These are phyloP conservation scores for Rhynchospora pubera DNA, from an alignment of 176 grass and related monocot genomes.

Conservation along the genomic window DNA sequence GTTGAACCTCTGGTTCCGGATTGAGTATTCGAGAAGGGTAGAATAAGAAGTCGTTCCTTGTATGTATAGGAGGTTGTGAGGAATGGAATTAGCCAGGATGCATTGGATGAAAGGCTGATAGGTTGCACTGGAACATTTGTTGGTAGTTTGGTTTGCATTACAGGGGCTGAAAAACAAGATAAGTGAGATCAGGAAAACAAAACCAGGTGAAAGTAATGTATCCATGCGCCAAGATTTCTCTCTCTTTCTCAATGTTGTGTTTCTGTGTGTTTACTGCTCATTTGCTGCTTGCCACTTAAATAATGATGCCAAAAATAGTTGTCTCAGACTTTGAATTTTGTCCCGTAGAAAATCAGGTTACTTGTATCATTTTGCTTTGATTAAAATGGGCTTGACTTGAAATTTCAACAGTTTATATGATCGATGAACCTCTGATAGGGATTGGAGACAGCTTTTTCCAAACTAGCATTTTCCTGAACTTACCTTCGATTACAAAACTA, in stretches of 20 bases:
- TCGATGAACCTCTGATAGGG: background rate
- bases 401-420: background rate
- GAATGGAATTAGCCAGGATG: background rate
- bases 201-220: background rate
- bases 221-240: background rate
- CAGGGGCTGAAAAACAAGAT: background rate
- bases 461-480: background rate
- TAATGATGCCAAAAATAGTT: background rate
- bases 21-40: slow-evolving; percentile 19
- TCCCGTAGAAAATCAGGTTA: background rate
- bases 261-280: background rate
- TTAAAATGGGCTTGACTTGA: background rate
- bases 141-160: background rate
- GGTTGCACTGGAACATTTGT: slow-evolving; percentile 4
- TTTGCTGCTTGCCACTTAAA: background rate
- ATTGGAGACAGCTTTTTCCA: background rate
- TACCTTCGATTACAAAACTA: no score
- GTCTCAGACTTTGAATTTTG: background rate
- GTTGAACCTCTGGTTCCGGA: slow-evolving; percentile 29
- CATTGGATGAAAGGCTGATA: slow-evolving; percentile 20
- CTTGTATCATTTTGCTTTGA: slow-evolving; percentile 3
- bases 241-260: background rate
- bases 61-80: background rate
- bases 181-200: slow-evolving; percentile 15
- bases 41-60: slow-evolving; percentile 13